phyloP scores from a whole-genome alignment of 1,139 yeast species.

The Taiozyma sp. region DNA sequence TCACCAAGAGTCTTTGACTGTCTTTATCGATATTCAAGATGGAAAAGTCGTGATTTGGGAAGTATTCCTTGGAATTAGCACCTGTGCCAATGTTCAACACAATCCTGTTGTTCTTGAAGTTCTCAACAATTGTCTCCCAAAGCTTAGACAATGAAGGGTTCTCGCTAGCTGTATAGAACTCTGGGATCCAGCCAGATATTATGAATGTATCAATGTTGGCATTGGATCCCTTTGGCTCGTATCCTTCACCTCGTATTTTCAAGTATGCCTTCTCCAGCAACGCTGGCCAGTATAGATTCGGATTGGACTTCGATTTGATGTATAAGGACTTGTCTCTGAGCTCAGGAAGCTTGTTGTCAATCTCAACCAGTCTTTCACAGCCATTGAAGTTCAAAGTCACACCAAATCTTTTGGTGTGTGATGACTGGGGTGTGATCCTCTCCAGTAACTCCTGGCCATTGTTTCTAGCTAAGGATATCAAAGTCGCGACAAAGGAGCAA shows the following conservation, averaged over 20 bases:
- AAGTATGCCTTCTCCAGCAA: conserved; percentile 74
- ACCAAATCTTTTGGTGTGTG: conserved; percentile 31
- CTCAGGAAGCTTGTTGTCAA: conserved; percentile 43
- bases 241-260: conserved; percentile 48
- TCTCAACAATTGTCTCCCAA: conserved; percentile 31
- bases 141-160: conserved; percentile 26
- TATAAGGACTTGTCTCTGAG: conserved; percentile 24
- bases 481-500: conserved; percentile 73
- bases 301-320: conserved; percentile 39
- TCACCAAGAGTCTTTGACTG: conserved; percentile 31
- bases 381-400: conserved; percentile 57
- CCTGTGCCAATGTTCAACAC: conserved; percentile 73
- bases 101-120: conserved; percentile 32
- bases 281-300: conserved; percentile 58
- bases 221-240: conserved; percentile 73
- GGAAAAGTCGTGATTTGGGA: conserved; percentile 70
- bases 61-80: conserved; percentile 34
- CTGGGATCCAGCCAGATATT: conserved; percentile 74
- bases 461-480: conserved; percentile 38
- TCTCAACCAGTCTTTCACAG: conserved; percentile 40
- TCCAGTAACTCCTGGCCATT: conserved; percentile 17
- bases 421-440: conserved; percentile 29
- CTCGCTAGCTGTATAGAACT: conserved; percentile 36
- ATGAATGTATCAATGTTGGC: conserved; percentile 69
- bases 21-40: conserved; percentile 33